Evolutionary conservation across 768 basidiomycete genomes (phyloP).

Genomic region (Kwoniella bestiolae): DNA sequence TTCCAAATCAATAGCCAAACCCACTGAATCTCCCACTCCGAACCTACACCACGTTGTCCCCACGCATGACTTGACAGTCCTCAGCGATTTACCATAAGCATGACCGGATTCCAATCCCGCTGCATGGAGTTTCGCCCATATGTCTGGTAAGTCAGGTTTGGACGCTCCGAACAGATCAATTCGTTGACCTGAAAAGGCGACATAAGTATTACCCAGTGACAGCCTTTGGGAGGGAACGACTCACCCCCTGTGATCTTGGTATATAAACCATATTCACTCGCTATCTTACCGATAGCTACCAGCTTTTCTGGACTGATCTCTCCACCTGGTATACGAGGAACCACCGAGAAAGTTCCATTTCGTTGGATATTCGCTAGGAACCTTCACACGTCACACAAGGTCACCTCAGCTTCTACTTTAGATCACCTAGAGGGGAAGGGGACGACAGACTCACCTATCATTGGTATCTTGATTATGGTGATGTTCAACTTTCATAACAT

Average conservation of each 20-base stretch:
- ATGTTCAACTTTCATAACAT: constrained; percentile 67
- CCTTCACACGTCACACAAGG: constrained; percentile 7
- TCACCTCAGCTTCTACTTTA: background rate
- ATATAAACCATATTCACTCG: constrained; percentile 70
- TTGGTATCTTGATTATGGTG: constrained; percentile 76
- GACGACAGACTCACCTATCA: constrained; percentile 56
- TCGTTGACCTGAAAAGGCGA: constrained; percentile 59
- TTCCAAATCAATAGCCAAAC: constrained; percentile 72
- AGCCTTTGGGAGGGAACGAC: background rate
- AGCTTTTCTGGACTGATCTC: constrained; percentile 73
- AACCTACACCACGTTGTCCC: constrained; percentile 70
- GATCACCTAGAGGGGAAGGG: background rate
- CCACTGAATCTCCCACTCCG: constrained; percentile 75
- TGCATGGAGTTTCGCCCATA: constrained; percentile 66
- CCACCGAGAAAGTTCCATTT: constrained; percentile 68
- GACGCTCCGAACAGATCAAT: constrained; percentile 74
- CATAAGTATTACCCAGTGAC: background rate
- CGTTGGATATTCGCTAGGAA: constrained; percentile 75
- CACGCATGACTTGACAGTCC: constrained; percentile 79
- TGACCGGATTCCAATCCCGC: constrained; percentile 78
- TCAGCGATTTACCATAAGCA: constrained; percentile 70
- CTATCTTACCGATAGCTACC: constrained; percentile 68
- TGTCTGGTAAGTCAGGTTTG: constrained; percentile 71
- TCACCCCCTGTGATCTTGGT: constrained; percentile 64
- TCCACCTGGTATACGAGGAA: constrained; percentile 73